Evolutionary conservation across 805 yeast species (phyloP).

Genomic region (Sporopachydermia lactativora): DNA sequence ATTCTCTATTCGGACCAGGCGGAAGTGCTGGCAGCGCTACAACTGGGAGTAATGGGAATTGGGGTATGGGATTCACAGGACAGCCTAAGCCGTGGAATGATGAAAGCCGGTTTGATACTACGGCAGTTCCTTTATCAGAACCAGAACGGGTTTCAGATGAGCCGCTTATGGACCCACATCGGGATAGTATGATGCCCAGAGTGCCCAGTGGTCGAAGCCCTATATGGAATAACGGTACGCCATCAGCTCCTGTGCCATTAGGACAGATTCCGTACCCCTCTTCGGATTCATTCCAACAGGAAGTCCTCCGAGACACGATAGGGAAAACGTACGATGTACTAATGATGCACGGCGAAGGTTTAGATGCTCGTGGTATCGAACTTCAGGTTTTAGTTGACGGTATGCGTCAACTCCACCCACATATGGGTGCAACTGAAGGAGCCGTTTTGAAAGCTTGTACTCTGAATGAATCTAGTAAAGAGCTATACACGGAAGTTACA

Average conservation of each 20-base stretch:
- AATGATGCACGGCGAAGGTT: background rate
- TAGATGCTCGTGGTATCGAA: background rate
- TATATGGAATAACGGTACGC: background rate
- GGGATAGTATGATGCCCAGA: background rate
- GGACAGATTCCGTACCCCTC: background rate
- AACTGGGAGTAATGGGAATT: too few species aligned
- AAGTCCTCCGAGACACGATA: background rate
- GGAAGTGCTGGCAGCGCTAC: too few species aligned
- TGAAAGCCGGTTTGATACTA: too few species aligned
- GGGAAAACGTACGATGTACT: background rate
- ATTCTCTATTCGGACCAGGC: too few species aligned
- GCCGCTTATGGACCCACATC: background rate
- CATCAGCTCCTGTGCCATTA: too few species aligned
- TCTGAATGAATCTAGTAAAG: background rate
- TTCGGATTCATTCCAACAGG: background rate
- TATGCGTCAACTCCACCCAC: background rate
- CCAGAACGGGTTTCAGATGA: background rate
- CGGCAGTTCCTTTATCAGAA: background rate
- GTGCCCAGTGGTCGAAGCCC: background rate
- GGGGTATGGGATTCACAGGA: background rate
- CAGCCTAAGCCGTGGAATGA: background rate
- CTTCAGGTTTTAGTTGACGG: background rate
- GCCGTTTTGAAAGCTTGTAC: background rate
- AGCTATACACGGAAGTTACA: background rate
- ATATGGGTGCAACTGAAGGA: background rate